Percentiles rank a stretch among this genome's conserved stretches.
phyloP scores from a whole-genome alignment of 2,329 filamentous ascomycete species.

The Botrytis squamosa region DNA sequence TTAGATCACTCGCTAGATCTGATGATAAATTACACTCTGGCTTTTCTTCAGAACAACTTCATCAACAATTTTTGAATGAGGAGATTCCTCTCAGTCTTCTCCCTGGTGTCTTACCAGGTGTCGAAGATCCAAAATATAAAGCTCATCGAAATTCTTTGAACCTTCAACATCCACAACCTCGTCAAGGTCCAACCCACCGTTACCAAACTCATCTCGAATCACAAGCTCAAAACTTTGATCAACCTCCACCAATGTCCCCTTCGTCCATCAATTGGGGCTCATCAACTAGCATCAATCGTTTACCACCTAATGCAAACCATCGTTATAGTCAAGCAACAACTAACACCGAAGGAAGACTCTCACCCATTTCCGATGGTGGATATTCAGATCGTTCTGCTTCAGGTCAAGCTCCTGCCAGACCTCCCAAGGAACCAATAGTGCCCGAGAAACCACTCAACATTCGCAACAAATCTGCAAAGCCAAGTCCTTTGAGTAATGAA shows the following conservation, averaged over 20 bases:
- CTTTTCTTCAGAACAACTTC: constrained; percentile 52
- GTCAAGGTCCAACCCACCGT: constrained; percentile 69
- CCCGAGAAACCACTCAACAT: constrained; percentile 48
- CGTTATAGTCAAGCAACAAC: constrained; percentile 43
- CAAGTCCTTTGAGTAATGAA: constrained; percentile 57
- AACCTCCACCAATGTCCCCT: constrained; percentile 55
- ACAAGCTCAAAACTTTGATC: constrained; percentile 66
- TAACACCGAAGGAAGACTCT: constrained; percentile 32
- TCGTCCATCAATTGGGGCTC: constrained; percentile 64
- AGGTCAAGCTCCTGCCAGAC: constrained; percentile 52
- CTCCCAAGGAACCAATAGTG: constrained; percentile 60
- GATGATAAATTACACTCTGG: constrained; percentile 61
- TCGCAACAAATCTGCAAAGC: constrained; percentile 53
- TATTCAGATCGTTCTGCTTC: constrained; percentile 34
- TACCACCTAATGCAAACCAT: constrained; percentile 52
- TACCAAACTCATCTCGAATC: constrained; percentile 73
- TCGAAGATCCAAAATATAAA: constrained; percentile 75
- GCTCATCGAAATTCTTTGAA: constrained; percentile 79
- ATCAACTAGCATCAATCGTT: constrained; percentile 55
- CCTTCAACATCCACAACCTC: constrained; percentile 75
- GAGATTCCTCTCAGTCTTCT: constrained; percentile 34
- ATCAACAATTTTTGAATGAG: constrained; percentile 33
- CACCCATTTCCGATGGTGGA: constrained; percentile 37
- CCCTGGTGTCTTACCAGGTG: constrained; percentile 23
- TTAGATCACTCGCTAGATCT: constrained; percentile 34